Base-by-base conservation (phyloP, 2,329 filamentous ascomycete genomes). In the Penicillium sp. region DNA sequence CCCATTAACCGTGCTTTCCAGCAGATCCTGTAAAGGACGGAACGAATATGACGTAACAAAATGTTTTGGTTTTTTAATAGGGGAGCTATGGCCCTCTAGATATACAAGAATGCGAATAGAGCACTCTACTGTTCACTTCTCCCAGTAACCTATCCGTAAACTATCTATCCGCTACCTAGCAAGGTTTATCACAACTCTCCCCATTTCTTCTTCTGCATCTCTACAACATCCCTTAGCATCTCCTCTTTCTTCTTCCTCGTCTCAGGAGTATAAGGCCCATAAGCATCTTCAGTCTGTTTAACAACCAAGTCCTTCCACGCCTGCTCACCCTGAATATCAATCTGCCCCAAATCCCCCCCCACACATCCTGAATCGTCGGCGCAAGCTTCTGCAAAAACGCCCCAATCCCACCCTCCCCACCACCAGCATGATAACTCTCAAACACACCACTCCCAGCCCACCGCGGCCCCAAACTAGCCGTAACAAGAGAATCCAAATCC, bases 1-100 rank as follows among this genome's bases (percentile, higher is more conserved):
- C 93, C 94, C 66, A 78, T 99, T 81, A 96, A 97, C 87, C 90
- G 92, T 77, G 94, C 94, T 72, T 99, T 99, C 87, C 86, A 94
- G 83, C 93, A 99, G 83, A 84, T 97, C 71, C 90, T 96, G 79
- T 97, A 94, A 64, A 56, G 49, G 48, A 53, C 41, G 58, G 45
- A 58, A 58, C 55, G 55, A 58, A 51, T 55, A 53, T 54, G 55
- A 57, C 55, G 52, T 43, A 55, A 58, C 51, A 67, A 67, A 66
- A 66, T 66, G 54, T 62, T 65, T 60, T 62, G 54, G 56, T 60
- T 68, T 67, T 63, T 63, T 67, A 63, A 58, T 65, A 62, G 65
- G 62, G 67, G 62, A 60, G 61, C 59, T 58, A 66, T 60, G 66
- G 68, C 61, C 68, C 62, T 66, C 53, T 39, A 52, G 52, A 61